Evolutionary conservation across 345 rosid species (phyloP), one percentile per base, ranked within the genome.

Genomic region (Melaleuca quinquenervia): DNA sequence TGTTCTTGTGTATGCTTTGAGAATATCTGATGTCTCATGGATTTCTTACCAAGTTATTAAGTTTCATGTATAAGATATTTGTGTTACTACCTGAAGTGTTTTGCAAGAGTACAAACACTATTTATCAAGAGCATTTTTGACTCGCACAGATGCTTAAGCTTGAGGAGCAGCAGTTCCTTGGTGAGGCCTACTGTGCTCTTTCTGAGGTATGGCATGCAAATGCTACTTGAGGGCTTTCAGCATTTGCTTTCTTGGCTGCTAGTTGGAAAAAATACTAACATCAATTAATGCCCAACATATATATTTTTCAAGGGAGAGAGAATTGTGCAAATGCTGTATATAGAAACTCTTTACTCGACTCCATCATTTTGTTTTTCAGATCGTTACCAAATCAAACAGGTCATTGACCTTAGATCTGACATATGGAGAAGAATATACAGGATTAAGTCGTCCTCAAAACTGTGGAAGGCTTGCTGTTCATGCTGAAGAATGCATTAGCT

Each of bases 401-500:
- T 85, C 92, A 21, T 84, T 92, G 86, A 92, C 91, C 88, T 86
- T 94, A 86, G 92, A 90, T 89, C 96, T 96, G 82, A 88, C 88
- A 82, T 89, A 44, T 85, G 92, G 91, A 88, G 96, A 91, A 88
- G 93, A 93, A 86, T 88, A 82, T 83, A 88, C 83, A 84, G 36
- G 92, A 78, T 87, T 93, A 56, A 86, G 90, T 75, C 85, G 48
- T 84, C 84, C 91, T 64, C 91, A 83, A 51, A 85, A 89, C 75
- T 9, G 80, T 87, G 98, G 98, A 32, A 95, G 93, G 88, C 94
- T 96, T 88, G 87, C 89, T 49, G 93, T 95, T 83, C 98, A 91
- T 91, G 97, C 97, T 55, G 99, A 95, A 93, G 99, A 96, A 90
- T 94, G 93, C 84, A 83, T 93, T 89, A 92, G 89, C 91, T 96